Evolutionary conservation across 139 green algal genomes (phyloP).

Genomic region (Coelastrella sp.): DNA sequence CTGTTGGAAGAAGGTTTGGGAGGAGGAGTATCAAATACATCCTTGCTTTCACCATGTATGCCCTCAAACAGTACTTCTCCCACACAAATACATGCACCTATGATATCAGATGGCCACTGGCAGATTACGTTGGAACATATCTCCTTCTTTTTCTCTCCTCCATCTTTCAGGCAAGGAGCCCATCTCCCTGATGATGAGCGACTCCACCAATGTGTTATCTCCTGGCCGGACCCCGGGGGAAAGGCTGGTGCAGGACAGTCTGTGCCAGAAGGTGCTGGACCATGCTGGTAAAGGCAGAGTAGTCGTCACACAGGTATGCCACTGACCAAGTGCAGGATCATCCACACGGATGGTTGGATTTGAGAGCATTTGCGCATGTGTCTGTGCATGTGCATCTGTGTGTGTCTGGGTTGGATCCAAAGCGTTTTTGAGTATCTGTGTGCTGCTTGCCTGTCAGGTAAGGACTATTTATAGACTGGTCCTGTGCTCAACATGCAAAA

Average conservation of each 20-base stretch:
- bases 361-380: neutral
- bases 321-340: neutral
- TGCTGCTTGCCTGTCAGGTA: neutral
- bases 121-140: too few species aligned
- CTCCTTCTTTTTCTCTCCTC: neutral
- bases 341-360: neutral
- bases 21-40: too few species aligned
- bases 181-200: conserved; percentile 94
- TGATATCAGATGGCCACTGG: too few species aligned
- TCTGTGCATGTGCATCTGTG: neutral
- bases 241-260: conserved; percentile 72
- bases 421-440: neutral
- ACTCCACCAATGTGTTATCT: conserved; percentile 98
- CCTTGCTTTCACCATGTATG: too few species aligned
- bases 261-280: conserved; percentile 73
- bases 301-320: conserved; percentile 80
- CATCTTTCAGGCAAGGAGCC: conserved; percentile 74
- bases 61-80: too few species aligned
- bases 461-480: too few species aligned
- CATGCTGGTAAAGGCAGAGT: conserved; percentile 90
- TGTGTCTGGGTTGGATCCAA: neutral
- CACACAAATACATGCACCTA: too few species aligned
- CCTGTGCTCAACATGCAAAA: too few species aligned
- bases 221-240: conserved; percentile 92
- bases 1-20: too few species aligned